Evolutionary conservation across 768 basidiomycete species (phyloP), one percentile per base, ranked within the genome.

Genomic region (Epithele typhae): DNA sequence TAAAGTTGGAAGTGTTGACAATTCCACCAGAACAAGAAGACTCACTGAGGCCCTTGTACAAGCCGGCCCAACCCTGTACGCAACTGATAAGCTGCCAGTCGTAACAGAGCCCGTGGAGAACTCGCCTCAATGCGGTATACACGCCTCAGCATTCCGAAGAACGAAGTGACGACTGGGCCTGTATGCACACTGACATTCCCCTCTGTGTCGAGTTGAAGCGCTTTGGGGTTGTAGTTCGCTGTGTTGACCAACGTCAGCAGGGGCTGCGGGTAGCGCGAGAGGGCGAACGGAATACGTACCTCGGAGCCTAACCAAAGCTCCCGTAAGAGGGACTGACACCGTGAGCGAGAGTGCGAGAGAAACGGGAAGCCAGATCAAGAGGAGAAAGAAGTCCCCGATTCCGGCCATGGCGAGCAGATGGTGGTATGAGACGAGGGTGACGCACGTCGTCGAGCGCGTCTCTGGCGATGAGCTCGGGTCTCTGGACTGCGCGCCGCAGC

Each of bases 1-100:
- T 64, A 32, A 53, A 76, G 17, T 25, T 23, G 25, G 8, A 5
- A 4, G 0, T 17, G n/a, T n/a, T n/a, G n/a, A n/a, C n/a, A n/a
- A n/a, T n/a, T n/a, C 15, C 5, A 15, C 3, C 21, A 19, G 35
- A 2, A 22, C 19, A 18, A 4, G 12, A 9, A 27, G 7, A 64
- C 75, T 15, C 51, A 79, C 78, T 88, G 37, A 85, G 62, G 43
- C 90, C 90, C 64, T 92, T 92, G 73, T 85, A 91, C 43, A 93
- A 64, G 25, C 90, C 90, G 32, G 70, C 60, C 72, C 72, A 79
- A 36, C 88, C 84, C 83, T 78, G 46, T 1, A 45, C 19, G n/a
- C n/a, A n/a, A n/a, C n/a, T n/a, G n/a, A n/a, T n/a, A n/a, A n/a
- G n/a, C n/a, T n/a, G n/a, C n/a, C n/a, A n/a, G 38, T 69, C 45